These are phyloP conservation scores for Hibiscus mutabilis DNA, from an alignment of 345 rosid species.

Conservation along the genomic window DNA sequence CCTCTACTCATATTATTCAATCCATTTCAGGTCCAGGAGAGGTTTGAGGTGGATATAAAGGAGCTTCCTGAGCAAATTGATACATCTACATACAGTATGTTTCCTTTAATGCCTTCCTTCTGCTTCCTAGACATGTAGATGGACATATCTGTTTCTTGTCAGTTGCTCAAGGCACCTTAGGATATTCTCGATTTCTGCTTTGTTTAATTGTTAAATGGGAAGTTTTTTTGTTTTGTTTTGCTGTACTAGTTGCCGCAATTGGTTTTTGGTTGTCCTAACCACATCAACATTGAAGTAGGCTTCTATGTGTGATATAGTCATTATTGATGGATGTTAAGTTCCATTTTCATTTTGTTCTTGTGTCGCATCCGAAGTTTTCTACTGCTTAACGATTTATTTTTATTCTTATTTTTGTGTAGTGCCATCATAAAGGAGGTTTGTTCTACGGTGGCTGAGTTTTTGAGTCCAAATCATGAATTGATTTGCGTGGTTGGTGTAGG, in stretches of 20 bases:
- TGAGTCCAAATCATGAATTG: background rate
- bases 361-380: background rate
- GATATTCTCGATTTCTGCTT: too few species aligned
- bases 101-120: background rate
- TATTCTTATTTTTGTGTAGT: background rate
- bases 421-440: background rate
- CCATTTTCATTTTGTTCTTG: background rate
- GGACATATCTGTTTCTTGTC: background rate
- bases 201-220: too few species aligned
- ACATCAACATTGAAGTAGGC: background rate
- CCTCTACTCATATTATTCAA: background rate
- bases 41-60: conserved; percentile 94
- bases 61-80: conserved; percentile 97
- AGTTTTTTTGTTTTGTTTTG: background rate
- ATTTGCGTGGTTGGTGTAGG: background rate
- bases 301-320: background rate
- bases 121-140: background rate
- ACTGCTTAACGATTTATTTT: background rate
- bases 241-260: background rate
- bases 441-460: background rate
- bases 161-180: background rate
- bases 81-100: conserved; percentile 87
- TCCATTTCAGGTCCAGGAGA: conserved; percentile 67
- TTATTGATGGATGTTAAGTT: too few species aligned
- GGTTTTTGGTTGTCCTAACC: background rate